Evolutionary conservation across 768 basidiomycete species (phyloP).

Genomic region (Phylloporus arenicola): DNA sequence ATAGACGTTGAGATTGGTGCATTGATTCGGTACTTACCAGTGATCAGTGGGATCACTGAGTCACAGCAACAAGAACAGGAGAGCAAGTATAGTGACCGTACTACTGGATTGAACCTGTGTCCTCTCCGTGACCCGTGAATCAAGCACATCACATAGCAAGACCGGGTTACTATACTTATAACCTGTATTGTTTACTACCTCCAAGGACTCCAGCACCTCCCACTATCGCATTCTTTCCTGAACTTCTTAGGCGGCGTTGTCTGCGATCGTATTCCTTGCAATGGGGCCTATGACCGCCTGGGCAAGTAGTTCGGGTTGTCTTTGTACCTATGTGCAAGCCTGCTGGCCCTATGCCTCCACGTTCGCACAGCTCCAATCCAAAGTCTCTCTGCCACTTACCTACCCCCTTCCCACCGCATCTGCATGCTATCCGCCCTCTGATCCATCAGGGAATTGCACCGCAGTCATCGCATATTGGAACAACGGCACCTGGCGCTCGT

Average conservation of each 20-base stretch:
- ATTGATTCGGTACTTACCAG: too few relatives aligned
- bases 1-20: too few relatives aligned
- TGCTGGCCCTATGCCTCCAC: slow-evolving; percentile 15
- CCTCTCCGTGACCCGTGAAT: not conserved
- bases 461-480: slow-evolving; percentile 23
- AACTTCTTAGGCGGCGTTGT: too few relatives aligned
- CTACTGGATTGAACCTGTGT: too few relatives aligned
- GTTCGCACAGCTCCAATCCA: slow-evolving; percentile 13
- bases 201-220: not conserved
- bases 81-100: too few relatives aligned
- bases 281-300: not conserved
- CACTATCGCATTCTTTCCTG: not conserved
- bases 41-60: too few relatives aligned
- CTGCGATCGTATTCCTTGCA: not conserved
- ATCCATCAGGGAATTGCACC: slow-evolving; percentile 35
- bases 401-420: slow-evolving; percentile 15
- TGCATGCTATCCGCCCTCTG: slow-evolving; percentile 10
- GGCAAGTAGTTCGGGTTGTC: slow-evolving; percentile 5
- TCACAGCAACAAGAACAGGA: too few relatives aligned
- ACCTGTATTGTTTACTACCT: not conserved
- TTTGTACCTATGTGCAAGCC: slow-evolving; percentile 14
- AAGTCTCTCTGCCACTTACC: slow-evolving; percentile 14
- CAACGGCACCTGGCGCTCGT: slow-evolving; percentile 39
- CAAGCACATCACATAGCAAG: not conserved
- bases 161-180: not conserved